Base-by-base conservation (phyloP, 441 rosid genomes). In the Erodium trifolium region DNA sequence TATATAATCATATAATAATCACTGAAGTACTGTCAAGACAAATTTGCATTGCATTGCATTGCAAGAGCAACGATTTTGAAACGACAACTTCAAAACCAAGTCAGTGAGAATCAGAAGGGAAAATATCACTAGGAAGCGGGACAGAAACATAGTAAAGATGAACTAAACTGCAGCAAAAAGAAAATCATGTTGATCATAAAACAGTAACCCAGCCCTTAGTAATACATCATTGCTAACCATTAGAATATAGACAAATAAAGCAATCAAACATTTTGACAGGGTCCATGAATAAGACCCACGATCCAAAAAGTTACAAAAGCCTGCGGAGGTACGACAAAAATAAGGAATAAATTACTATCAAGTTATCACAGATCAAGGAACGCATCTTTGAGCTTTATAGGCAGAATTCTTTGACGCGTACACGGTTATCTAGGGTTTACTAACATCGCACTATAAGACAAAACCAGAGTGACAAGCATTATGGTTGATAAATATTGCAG, bases 181-280 rank as follows among this genome's bases (percentile, higher is more conserved):
- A 60, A 17, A 18, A 53, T 6, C 12, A 60, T 7, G 12, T 18
- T 23, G 18, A 60, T 9, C 13, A 17, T 10, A 16, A 18, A 60
- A 23, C 14, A 60, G 34, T 16, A 19, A 60, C n/a, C 35, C 65
- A 18, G 6, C 19, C 60, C 60, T 62, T 19, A 62, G 3, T 62
- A 10, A 62, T 53, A 63, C 37, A 63, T 0, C 8, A 10, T 3
- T 1, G 9, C 9, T 57, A 63, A 63, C 3, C 27, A 27, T 63
- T 11, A 23, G 66, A 63, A 63, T 63, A 62, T 62, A 62, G 35
- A 7, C 19, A 62, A 14, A 51, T n/a, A 14, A 53, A 57, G 23
- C 12, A 57, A 17, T 55, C 3, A 57, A 57, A 57, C 63, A 16
- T 57, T 57, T 57, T 57, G 63, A 57, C 63, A 57, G 17, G 29